Base-by-base conservation (phyloP, 306 rosid species). In the Betula pendula region DNA sequence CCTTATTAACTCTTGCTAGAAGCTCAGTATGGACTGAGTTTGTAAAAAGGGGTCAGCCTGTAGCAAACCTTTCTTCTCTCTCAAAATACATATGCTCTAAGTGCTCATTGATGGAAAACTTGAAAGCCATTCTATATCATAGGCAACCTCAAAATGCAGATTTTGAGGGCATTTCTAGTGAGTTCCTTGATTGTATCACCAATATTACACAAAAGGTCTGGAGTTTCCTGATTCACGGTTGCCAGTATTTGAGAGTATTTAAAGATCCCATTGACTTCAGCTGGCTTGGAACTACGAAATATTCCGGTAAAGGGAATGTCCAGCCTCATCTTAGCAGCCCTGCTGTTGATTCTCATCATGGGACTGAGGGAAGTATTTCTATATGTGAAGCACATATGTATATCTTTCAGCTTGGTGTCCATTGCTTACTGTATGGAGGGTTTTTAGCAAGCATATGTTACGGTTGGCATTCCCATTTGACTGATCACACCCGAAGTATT, bases 381-480 rank as follows among this genome's bases (percentile, higher is more conserved):
- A 22, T 17, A 33, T 8, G 70, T 29, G 83, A 71, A 68, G 81
- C 74, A 22, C 81, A 60, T 25, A 44, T 38, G 68, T 47, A 56
- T 22, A 74, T 84, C 47, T 60, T 83, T 71, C 83, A 83, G 76
- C 90, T 89, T 20, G 89, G 91, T n/a, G 62, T 79, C 22, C 93
- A 92, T 68, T 92, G 92, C 85, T 79, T 87, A 75, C 58, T 71
- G 1, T 90, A 87, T 83, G 97, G 97, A 67, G 89, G 89, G 72
- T 83, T 83, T 70, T 82, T 89, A 71, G 88, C 85, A 48, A 72
- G 74, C 67, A 81, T 87, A 71, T 90, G 92, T 80, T 88, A 84
- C 62, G 92, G 93, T 20, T 73, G 71, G 60, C 70, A 79, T 79
- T 86, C 87, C 40, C 72, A 78, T 68, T 79, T 77, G 80, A 71